These are phyloP conservation scores for Aspergillus felis DNA, from an alignment of 2,329 filamentous ascomycete genomes.

Conservation along the genomic window DNA sequence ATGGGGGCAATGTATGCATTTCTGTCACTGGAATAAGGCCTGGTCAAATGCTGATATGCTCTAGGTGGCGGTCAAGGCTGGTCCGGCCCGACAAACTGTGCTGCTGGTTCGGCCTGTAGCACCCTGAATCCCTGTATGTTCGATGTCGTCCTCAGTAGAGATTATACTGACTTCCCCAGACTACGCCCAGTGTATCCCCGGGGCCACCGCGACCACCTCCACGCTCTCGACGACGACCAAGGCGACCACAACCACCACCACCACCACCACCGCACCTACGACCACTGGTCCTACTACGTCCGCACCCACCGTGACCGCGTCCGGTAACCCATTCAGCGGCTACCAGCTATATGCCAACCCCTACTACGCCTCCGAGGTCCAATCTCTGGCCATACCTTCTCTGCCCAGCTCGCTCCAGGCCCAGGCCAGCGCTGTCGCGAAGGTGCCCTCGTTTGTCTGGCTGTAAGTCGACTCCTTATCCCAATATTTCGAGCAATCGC, in stretches of 20 bases:
- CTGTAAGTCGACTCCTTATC: conserved; percentile 36
- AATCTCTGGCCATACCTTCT: conserved; percentile 57
- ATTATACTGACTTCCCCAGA: not conserved
- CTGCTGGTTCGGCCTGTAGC: not conserved
- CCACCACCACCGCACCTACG: conserved; percentile 7
- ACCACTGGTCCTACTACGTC: conserved; percentile 7
- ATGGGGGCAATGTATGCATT: conserved; percentile 4
- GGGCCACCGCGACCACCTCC: conserved; percentile 1
- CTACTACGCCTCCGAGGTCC: conserved; percentile 52
- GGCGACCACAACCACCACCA: not conserved
- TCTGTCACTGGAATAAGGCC: not conserved
- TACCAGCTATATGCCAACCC: conserved; percentile 50
- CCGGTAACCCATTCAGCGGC: conserved; percentile 52
- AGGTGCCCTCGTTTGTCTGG: conserved; percentile 52
- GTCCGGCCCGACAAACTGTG: conserved; percentile 3
- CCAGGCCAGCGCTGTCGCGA: conserved; percentile 46
- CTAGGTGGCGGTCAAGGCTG: conserved; percentile 5
- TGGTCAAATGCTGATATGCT: not conserved
- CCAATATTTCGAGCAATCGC: not conserved
- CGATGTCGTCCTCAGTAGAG: not conserved
- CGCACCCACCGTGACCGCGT: conserved; percentile 14
- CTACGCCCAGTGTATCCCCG: conserved; percentile 6
- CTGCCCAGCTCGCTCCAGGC: conserved; percentile 54
- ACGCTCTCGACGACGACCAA: conserved; percentile 1
- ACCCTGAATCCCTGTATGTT: conserved; percentile 4